Percentiles rank a stretch among this genome's conserved stretches.
These are phyloP conservation scores for Irpex sp. DNA, from an alignment of 1,284 basidiomycete genomes.

Conservation along the genomic window DNA sequence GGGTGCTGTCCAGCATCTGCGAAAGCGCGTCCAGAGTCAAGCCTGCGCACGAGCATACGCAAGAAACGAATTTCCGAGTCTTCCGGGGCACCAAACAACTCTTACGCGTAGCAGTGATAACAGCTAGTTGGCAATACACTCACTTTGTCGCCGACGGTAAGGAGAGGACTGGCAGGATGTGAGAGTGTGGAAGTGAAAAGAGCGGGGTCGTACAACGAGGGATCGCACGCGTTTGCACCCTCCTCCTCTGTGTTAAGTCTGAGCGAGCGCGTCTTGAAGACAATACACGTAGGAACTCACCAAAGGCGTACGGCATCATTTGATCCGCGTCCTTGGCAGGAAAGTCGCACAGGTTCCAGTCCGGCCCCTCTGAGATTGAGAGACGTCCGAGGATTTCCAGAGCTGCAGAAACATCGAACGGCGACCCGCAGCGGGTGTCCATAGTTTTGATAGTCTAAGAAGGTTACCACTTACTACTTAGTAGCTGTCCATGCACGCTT, in stretches of 20 bases:
- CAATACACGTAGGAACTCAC: not conserved
- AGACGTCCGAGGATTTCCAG: slow-evolving; percentile 27
- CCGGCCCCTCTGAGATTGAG: slow-evolving; percentile 11
- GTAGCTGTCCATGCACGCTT: not conserved
- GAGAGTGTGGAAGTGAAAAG: slow-evolving; percentile 21
- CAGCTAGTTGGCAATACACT: not conserved
- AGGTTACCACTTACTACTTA: not conserved
- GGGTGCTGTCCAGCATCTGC: not conserved
- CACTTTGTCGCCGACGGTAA: slow-evolving; percentile 12
- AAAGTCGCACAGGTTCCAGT: slow-evolving; percentile 13
- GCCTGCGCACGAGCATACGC: not conserved
- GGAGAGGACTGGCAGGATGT: slow-evolving; percentile 7
- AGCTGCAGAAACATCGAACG: not conserved
- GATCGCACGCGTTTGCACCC: slow-evolving; percentile 26
- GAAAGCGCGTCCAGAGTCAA: not conserved
- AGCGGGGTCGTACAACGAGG: slow-evolving; percentile 26
- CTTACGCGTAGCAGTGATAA: not conserved
- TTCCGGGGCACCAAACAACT: not conserved
- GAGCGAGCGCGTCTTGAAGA: slow-evolving; percentile 1
- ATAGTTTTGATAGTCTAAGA: not conserved
- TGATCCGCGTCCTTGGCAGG: not conserved
- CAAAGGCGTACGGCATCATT: slow-evolving; percentile 1
- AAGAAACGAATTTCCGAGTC: not conserved
- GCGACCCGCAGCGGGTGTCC: not conserved
- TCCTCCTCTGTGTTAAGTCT: slow-evolving; percentile 19